phyloP scores from a whole-genome alignment of 179 eudicot genomes.

The Silene coronaria region DNA sequence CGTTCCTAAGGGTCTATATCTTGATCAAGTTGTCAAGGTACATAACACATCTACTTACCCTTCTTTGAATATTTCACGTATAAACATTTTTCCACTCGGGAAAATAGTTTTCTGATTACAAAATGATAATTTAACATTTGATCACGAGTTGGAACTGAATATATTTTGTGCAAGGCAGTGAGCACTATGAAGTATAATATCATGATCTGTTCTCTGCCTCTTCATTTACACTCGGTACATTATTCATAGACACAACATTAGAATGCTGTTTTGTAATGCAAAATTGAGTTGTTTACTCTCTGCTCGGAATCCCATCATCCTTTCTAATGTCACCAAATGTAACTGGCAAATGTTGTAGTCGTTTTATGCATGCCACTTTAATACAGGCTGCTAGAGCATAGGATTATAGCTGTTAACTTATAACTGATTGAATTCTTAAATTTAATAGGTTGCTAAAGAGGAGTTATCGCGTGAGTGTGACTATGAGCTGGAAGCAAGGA shows the following conservation, averaged over 20 bases:
- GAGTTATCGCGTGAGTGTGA: slow-evolving; percentile 93
- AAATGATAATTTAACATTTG: neutral
- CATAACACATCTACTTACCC: neutral
- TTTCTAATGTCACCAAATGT: neutral
- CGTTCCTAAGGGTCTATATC: slow-evolving; percentile 72
- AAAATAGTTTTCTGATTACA: neutral
- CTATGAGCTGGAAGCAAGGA: slow-evolving; percentile 71
- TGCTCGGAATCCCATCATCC: neutral
- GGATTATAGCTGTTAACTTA: neutral
- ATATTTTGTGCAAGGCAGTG: neutral
- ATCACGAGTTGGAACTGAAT: neutral
- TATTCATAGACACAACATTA: too few species aligned
- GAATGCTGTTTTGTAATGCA: too few species aligned
- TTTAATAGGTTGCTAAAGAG: slow-evolving; percentile 82
- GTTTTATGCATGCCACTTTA: neutral
- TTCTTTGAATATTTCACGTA: neutral
- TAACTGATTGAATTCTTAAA: slow-evolving; percentile 11
- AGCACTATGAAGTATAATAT: neutral
- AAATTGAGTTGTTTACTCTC: neutral
- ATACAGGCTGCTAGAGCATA: neutral
- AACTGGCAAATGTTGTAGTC: neutral
- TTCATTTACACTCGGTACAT: too few species aligned
- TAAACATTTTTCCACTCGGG: too few species aligned
- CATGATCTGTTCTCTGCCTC: neutral
- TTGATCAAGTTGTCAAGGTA: slow-evolving; percentile 94